Percentiles rank a stretch among this genome's conserved stretches.
These are phyloP conservation scores for Pseudozyma sp. DNA, from an alignment of 1,284 basidiomycete genomes.

Conservation along the genomic window DNA sequence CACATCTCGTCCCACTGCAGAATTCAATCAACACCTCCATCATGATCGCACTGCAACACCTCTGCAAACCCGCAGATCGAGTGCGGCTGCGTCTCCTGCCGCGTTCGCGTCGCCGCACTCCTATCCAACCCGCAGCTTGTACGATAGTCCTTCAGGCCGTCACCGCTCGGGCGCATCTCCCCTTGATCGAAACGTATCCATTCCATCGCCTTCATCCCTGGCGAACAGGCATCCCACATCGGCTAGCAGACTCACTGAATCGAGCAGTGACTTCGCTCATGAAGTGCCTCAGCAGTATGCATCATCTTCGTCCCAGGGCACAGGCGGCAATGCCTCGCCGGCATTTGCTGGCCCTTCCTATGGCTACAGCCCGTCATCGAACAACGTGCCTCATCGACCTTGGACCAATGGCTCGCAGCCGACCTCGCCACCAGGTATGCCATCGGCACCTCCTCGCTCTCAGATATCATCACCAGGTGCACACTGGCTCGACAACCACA, in stretches of 20 bases:
- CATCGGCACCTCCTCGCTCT: slow-evolving; percentile 19
- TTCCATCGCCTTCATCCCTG: slow-evolving; percentile 10
- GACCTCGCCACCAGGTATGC: slow-evolving; percentile 21
- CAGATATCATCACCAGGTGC: slow-evolving; percentile 28
- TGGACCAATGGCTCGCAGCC: slow-evolving; percentile 38
- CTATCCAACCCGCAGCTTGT: slow-evolving; percentile 10
- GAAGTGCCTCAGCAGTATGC: background rate
- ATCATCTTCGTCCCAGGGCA: slow-evolving; percentile 11
- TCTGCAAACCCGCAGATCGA: slow-evolving; percentile 7
- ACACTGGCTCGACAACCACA: slow-evolving; percentile 28
- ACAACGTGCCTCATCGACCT: slow-evolving; percentile 20
- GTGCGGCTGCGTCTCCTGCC: background rate
- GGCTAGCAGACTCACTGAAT: slow-evolving; percentile 26
- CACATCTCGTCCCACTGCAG: background rate
- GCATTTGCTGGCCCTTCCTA: slow-evolving; percentile 19
- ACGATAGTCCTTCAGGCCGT: slow-evolving; percentile 9
- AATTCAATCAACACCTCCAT: background rate
- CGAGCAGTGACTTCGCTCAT: background rate
- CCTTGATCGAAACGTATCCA: slow-evolving; percentile 11
- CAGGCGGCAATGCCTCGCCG: slow-evolving; percentile 13
- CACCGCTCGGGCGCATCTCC: slow-evolving; percentile 8
- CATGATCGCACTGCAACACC: slow-evolving; percentile 3
- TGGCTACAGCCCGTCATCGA: slow-evolving; percentile 24
- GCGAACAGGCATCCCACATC: slow-evolving; percentile 34
- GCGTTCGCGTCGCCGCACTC: slow-evolving; percentile 21